Conservation (phyloP, 2,329 filamentous ascomycete genomes). For the Lachnum nothofagi region DNA sequence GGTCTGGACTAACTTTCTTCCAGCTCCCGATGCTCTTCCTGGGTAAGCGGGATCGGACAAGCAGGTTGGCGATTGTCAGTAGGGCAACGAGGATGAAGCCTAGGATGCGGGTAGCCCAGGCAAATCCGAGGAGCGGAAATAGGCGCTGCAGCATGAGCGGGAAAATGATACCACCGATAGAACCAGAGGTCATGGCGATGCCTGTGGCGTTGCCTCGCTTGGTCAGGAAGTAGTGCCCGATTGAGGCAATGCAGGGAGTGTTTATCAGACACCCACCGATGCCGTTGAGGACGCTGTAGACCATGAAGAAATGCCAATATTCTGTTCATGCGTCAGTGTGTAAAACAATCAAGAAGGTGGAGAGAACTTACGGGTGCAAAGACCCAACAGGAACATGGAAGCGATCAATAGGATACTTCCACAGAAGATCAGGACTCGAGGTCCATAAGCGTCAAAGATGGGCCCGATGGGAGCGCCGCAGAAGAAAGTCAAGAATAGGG, state of each 20-base stretch:
- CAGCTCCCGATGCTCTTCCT: constrained; percentile 45
- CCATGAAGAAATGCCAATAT: constrained; percentile 67
- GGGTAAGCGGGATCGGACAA: constrained; percentile 54
- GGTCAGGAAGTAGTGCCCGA: constrained; percentile 60
- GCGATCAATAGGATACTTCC: constrained; percentile 28
- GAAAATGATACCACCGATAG: constrained; percentile 52
- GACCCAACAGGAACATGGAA: constrained; percentile 47
- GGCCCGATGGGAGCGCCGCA: constrained; percentile 65
- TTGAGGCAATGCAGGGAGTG: constrained; percentile 57
- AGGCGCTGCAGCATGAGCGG: constrained; percentile 42
- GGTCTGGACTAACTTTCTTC: constrained; percentile 50
- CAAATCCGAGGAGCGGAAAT: constrained; percentile 32
- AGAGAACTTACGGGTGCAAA: constrained; percentile 46
- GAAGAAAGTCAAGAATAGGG: constrained; percentile 64
- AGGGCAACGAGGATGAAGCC: constrained; percentile 30
- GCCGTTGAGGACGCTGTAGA: constrained; percentile 59
- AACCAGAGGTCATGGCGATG: constrained; percentile 58
- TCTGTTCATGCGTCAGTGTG: constrained; percentile 29
- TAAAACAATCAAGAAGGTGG: background rate
- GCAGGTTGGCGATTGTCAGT: constrained; percentile 28
- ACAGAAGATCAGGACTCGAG: constrained; percentile 36
- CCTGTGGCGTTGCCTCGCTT: constrained; percentile 62
- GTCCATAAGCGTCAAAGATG: constrained; percentile 63
- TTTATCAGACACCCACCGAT: constrained; percentile 60
- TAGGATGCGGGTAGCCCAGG: constrained; percentile 31